Conservation (phyloP, 2,329 filamentous ascomycete species). For the Exophiala xenobiotica region DNA sequence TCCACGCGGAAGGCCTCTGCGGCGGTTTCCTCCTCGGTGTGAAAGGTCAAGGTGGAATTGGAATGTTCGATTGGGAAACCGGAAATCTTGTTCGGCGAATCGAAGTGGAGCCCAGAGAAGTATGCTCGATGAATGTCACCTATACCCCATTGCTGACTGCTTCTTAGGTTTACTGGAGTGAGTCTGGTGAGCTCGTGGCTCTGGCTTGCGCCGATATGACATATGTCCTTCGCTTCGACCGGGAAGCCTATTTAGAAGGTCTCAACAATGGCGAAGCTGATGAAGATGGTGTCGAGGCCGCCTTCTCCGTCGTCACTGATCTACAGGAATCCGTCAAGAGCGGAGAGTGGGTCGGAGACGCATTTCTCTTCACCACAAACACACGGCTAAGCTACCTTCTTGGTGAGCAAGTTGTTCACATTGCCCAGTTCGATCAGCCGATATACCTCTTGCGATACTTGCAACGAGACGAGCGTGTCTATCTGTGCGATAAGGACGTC, state of each 20-base stretch:
- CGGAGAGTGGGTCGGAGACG: constrained; percentile 97
- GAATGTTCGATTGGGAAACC: constrained; percentile 93
- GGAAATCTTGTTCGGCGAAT: constrained; percentile 88
- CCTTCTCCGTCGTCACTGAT: constrained; percentile 94
- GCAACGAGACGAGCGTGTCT: constrained; percentile 89
- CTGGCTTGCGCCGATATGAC: constrained; percentile 94
- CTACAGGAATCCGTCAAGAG: constrained; percentile 91
- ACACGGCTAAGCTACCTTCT: constrained; percentile 98
- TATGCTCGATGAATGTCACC: constrained; percentile 30
- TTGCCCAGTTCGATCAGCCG: constrained; percentile 92
- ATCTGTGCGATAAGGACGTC: constrained; percentile 94
- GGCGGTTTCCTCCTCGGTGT: constrained; percentile 90
- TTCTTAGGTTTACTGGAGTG: constrained; percentile 86
- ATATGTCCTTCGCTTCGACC: constrained; percentile 88
- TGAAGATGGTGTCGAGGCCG: constrained; percentile 88
- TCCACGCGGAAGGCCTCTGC: constrained; percentile 86
- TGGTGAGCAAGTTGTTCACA: constrained; percentile 95
- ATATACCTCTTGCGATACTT: constrained; percentile 97
- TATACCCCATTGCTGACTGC: constrained; percentile 13
- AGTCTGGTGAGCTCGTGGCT: constrained; percentile 87
- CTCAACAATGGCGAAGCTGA: constrained; percentile 80
- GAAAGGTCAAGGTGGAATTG: constrained; percentile 89
- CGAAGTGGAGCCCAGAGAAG: constrained; percentile 68
- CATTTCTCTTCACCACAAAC: constrained; percentile 97
- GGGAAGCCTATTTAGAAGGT: constrained; percentile 83